phyloP scores from a whole-genome alignment of 345 rosid genomes.

The Microthlaspi erraticum region DNA sequence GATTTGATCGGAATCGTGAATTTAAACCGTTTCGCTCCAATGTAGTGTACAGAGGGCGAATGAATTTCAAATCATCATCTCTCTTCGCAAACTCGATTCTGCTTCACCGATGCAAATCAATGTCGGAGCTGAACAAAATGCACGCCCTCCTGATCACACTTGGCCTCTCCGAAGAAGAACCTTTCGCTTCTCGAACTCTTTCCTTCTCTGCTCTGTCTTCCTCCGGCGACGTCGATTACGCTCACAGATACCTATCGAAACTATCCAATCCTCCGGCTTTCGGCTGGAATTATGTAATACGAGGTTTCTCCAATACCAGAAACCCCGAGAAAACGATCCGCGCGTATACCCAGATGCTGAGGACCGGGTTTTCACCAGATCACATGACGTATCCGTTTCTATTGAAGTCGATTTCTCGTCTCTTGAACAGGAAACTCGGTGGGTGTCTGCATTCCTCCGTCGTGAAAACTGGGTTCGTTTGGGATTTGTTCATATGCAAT shows the following conservation, averaged over 20 bases:
- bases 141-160: constrained; percentile 61
- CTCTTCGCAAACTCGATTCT: constrained; percentile 41
- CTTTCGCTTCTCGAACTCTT: constrained; percentile 52
- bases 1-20: neutral
- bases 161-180: constrained; percentile 59
- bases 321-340: constrained; percentile 58
- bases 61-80: constrained; percentile 52
- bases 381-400: constrained; percentile 81
- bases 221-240: constrained; percentile 55
- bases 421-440: constrained; percentile 52
- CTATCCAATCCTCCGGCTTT: constrained; percentile 52
- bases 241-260: constrained; percentile 50
- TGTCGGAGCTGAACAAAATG: constrained; percentile 54
- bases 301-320: constrained; percentile 67
- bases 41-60: neutral
- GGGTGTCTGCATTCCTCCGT: constrained; percentile 52
- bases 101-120: constrained; percentile 62
- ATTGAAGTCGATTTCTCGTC: constrained; percentile 66
- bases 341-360: constrained; percentile 61
- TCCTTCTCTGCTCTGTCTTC: constrained; percentile 60
- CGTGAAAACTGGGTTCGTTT: constrained; percentile 56
- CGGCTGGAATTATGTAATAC: constrained; percentile 64
- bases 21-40: constrained; percentile 4
- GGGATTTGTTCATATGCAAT: constrained; percentile 64
- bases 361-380: constrained; percentile 57